A percentile compares a stretch with the other conserved stretches of the same genome.
Evolutionary conservation across 129 eudicot genomes (phyloP).

Genomic region (Chrysanthemum makinoi): DNA sequence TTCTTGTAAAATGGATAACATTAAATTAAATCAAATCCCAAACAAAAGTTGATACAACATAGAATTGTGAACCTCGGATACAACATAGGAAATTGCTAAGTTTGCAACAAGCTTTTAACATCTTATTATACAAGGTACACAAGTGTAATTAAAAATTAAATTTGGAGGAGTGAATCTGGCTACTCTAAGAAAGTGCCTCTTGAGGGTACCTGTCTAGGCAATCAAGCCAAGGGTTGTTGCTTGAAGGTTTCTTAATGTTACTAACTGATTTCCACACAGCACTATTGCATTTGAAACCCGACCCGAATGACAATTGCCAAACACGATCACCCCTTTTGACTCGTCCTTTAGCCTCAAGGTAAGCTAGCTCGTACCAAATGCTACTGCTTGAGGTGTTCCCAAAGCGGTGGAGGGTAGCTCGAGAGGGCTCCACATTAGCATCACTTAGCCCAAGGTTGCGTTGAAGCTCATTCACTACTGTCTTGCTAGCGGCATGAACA

Average conservation of each 20-base stretch:
- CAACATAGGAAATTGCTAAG: slow-evolving; percentile 30
- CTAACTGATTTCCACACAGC: slow-evolving; percentile 88
- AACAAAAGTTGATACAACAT: slow-evolving; percentile 31
- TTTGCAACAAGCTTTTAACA: slow-evolving; percentile 36
- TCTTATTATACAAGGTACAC: slow-evolving; percentile 33
- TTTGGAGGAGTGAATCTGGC: slow-evolving; percentile 11
- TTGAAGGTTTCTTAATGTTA: slow-evolving; percentile 48
- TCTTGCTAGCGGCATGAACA: slow-evolving; percentile 92
- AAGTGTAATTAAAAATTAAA: slow-evolving; percentile 27
- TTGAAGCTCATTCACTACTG: slow-evolving; percentile 85
- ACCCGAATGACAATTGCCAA: slow-evolving; percentile 94
- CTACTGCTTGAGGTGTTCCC: slow-evolving; percentile 98
- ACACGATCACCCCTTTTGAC: slow-evolving; percentile 74
- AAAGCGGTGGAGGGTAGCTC: slow-evolving; percentile 75
- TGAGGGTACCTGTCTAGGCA: slow-evolving; percentile 63
- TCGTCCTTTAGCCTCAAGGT: slow-evolving; percentile 79
- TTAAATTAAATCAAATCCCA: slow-evolving; percentile 13
- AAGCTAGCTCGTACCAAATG: slow-evolving; percentile 95
- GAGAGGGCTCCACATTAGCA: slow-evolving; percentile 72
- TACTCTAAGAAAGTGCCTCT: slow-evolving; percentile 39
- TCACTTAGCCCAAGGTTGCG: slow-evolving; percentile 82
- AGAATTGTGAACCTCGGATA: slow-evolving; percentile 20
- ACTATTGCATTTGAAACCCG: slow-evolving; percentile 92
- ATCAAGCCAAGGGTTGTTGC: slow-evolving; percentile 79
- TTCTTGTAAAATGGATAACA: slow-evolving; percentile 13